phyloP scores from a whole-genome alignment of 169 alveolate species.

The Plasmodium blacklocki region DNA sequence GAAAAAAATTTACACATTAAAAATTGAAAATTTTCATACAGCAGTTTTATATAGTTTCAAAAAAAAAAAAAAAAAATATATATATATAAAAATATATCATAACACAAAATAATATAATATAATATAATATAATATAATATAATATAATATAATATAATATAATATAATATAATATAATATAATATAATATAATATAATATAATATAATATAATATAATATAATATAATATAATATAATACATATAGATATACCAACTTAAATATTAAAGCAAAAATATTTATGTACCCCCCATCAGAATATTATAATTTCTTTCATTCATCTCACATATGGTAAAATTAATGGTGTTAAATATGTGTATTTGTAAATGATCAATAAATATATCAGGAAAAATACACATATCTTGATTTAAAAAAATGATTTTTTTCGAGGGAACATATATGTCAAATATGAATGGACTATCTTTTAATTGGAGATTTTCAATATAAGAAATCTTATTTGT shows the following conservation, averaged over 20 bases:
- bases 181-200: neutral
- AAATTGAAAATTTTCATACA: too few species aligned
- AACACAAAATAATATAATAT: too few species aligned
- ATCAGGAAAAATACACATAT: conserved; percentile 28
- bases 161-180: neutral
- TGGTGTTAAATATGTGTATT: conserved; percentile 15
- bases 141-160: too few species aligned
- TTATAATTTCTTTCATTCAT: conserved; percentile 16
- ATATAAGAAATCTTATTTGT: conserved; percentile 6
- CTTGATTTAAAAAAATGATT: conserved; percentile 21
- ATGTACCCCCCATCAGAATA: neutral
- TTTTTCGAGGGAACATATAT: conserved; percentile 38
- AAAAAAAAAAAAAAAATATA: conserved; percentile 4
- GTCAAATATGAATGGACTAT: conserved; percentile 63
- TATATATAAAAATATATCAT: neutral
- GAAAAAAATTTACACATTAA: too few species aligned
- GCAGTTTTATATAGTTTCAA: neutral
- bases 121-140: too few species aligned
- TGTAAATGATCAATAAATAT: conserved; percentile 36
- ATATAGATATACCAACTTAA: too few species aligned
- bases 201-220: too few species aligned
- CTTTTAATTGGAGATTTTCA: conserved; percentile 16
- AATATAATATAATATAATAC: too few species aligned
- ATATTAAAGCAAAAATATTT: neutral
- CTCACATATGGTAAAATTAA: conserved; percentile 11